Conservation (phyloP, 2,329 filamentous ascomycete species). For the Pseudogymnoascus sp. region DNA sequence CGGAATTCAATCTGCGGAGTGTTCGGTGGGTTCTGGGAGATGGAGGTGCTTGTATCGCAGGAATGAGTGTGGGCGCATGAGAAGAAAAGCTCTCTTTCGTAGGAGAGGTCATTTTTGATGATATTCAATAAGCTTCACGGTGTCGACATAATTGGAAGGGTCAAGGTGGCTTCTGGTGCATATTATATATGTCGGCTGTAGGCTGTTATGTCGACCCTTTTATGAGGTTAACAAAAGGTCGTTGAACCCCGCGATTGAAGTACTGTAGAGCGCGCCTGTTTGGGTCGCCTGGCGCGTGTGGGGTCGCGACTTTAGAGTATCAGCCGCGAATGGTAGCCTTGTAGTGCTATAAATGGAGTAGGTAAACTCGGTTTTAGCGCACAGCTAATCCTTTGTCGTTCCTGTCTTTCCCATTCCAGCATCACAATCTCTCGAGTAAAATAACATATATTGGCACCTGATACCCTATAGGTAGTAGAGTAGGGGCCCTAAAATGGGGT, state of each 20-base stretch:
- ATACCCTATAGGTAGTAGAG: neutral
- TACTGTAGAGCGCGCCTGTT: neutral
- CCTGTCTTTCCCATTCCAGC: neutral
- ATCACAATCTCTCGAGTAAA: neutral
- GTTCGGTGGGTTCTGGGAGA: slow-evolving; percentile 59
- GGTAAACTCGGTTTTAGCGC: neutral
- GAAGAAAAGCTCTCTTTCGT: slow-evolving; percentile 23
- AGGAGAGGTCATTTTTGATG: slow-evolving; percentile 16
- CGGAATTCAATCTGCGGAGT: slow-evolving; percentile 67
- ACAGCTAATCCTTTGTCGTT: neutral
- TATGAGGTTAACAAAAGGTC: neutral
- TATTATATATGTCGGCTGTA: neutral
- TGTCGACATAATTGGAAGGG: slow-evolving; percentile 4
- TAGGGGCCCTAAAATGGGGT: neutral
- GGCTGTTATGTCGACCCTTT: neutral
- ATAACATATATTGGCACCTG: neutral
- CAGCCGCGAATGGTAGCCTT: neutral
- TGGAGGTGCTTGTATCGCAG: slow-evolving; percentile 46
- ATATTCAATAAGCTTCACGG: neutral
- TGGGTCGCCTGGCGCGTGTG: neutral
- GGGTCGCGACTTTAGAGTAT: neutral
- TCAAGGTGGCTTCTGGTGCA: neutral
- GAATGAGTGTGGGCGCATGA: slow-evolving; percentile 28
- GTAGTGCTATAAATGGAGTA: neutral
- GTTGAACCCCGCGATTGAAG: neutral